Evolutionary conservation across 371 early-diverging fungal species (phyloP), one percentile per base, ranked within the genome.

Genomic region (Mucor lusitanicus): DNA sequence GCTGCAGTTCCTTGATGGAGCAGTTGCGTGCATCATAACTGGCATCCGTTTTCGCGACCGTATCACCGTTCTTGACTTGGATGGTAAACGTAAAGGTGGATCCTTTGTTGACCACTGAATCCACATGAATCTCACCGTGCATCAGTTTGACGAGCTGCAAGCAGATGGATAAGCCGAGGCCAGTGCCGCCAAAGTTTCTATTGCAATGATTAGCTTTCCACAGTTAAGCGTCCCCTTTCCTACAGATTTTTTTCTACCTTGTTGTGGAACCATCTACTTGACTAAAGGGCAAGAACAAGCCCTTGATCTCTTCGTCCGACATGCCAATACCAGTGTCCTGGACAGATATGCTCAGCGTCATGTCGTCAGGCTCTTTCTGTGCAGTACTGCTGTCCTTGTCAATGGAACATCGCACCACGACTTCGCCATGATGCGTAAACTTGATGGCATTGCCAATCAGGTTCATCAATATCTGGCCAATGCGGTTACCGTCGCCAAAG

Each of bases 81-180:
- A 84, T 78, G 17, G 75, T 67, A 61, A 87, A 87, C 1, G 77
- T 74, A 40, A 89, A 89, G 0, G 80, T 82, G 0, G 87, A 82
- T 2, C 89, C 89, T 21, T 75, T 44, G 35, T 79, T 83, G 35
- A 79, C 78, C 12, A 68, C 64, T 0, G 86, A 85, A 7, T 84
- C 75, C 0, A 88, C 88, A 21, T 72, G 65, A 17, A 88, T 81
- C 33, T 73, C 72, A 23, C 90, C 90, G 40, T 83, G 70, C 88
- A 88, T 85, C 15, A 85, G 68, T 17, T 78, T 65, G 8, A 86
- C 85, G 19, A 90, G 73, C 48, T 83, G 80, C 6, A 83, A 69
- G 55, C 85, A 85, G 21, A 90, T 88, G 17, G 85, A 82, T 19
- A 90, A 74, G n/a, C 90, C 90, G 7, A 90, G 61, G 5, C 90